Evolutionary conservation across 306 rosid genomes (phyloP), one percentile per base, ranked within the genome.

Genomic region (Vachellia collinsii): DNA sequence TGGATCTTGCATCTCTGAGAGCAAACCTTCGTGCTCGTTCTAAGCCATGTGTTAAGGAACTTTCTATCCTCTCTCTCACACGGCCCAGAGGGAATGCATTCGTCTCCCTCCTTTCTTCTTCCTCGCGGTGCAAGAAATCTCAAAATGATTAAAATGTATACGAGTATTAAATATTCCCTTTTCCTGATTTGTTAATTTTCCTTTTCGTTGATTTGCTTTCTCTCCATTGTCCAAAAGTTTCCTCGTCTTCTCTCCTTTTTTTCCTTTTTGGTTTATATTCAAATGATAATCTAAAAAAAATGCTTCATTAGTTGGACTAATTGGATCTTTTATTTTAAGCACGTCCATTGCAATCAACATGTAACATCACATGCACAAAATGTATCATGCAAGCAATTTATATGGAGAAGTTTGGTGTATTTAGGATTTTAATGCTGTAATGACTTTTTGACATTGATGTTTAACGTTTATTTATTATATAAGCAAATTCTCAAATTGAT

Each of bases 1-100:
- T 72, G 88, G 94, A 89, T 94, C 94, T 86, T 90, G 95, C 90
- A 86, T 86, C 48, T 85, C 77, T 51, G 82, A 59, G 68, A 86
- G 65, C 85, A 29, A 79, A 61, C 69, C 56, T 61, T 44, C 46
- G n/a, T 63, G 12, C 20, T 79, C 51, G 25, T 56, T 82, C 68
- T 59, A 43, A 36, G 77, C 84, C 86, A 73, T 77, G 78, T 72
- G 80, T 82, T 81, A 1, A 79, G 22, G 56, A 23, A 72, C 22
- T 46, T 13, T 77, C 85, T 74, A 75, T 44, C 74, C 77, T 87
- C 79, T 72, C 67, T 77, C 56, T 54, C 29, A 64, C 77, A 20
- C 29, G 67, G 50, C 43, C 62, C 83, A 34, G 79, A 79, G 64
- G 14, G 44, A 51, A 17, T 63, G 68, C 65, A 56, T 38, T 20